phyloP scores from a whole-genome alignment of 768 basidiomycete genomes.

The Gloeopeniophorella convolvens region DNA sequence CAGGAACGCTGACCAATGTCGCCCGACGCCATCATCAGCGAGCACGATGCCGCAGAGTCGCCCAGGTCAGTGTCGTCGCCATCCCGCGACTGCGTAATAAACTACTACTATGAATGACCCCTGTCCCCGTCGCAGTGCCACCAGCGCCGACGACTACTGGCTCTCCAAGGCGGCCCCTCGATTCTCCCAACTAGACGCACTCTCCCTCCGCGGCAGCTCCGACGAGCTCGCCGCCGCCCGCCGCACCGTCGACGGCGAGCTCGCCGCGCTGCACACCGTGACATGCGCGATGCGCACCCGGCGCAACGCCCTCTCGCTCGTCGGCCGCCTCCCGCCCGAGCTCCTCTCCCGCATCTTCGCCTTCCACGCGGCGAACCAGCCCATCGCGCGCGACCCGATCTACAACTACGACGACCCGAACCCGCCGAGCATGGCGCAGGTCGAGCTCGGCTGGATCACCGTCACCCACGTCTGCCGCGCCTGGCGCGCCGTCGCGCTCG shows the following conservation, averaged over 20 bases:
- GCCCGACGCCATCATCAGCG: too few species aligned
- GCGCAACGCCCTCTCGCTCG: background rate
- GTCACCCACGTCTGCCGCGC: constrained; percentile 4
- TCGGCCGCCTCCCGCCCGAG: constrained; percentile 3
- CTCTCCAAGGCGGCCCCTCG: background rate
- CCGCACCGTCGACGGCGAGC: background rate
- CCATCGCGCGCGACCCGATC: background rate
- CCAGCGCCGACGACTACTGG: too few species aligned
- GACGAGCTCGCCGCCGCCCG: background rate
- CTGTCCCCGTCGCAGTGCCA: too few species aligned
- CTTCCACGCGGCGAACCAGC: background rate
- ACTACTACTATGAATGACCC: too few species aligned
- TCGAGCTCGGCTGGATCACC: constrained; percentile 6
- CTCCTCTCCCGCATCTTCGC: constrained; percentile 2
- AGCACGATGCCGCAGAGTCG: too few species aligned
- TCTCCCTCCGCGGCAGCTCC: background rate
- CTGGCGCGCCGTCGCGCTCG: constrained; percentile 5
- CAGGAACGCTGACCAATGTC: too few species aligned
- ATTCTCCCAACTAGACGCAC: background rate
- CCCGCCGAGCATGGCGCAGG: too few species aligned
- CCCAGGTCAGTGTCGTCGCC: too few species aligned
- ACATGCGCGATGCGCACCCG: background rate
- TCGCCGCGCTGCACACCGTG: background rate
- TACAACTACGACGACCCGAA: background rate
- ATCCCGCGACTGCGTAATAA: too few species aligned